Percentiles rank a stretch among this genome's conserved stretches.
These are phyloP conservation scores for Colletotrichum tabaci DNA, from an alignment of 2,329 filamentous ascomycete genomes.

Conservation along the genomic window DNA sequence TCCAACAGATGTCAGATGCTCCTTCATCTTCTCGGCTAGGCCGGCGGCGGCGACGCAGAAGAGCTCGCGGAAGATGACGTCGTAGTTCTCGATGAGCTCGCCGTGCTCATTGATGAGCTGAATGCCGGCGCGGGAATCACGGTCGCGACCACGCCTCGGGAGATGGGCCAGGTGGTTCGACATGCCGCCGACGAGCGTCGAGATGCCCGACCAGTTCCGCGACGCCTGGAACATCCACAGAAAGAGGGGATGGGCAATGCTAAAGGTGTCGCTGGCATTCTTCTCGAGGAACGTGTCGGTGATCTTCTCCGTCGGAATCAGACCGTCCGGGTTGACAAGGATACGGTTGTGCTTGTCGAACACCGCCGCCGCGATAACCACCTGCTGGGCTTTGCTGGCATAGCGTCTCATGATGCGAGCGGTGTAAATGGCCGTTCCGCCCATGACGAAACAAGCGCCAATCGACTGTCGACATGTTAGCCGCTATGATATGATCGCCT, in stretches of 20 bases:
- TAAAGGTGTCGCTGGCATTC: slow-evolving; percentile 79
- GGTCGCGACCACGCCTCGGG: slow-evolving; percentile 56
- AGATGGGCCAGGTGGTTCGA: slow-evolving; percentile 74
- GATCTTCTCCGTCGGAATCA: slow-evolving; percentile 81
- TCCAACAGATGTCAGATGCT: slow-evolving; percentile 75
- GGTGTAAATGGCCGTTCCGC: slow-evolving; percentile 68
- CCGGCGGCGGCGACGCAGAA: slow-evolving; percentile 85
- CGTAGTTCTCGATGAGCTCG: slow-evolving; percentile 77
- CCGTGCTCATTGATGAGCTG: slow-evolving; percentile 68
- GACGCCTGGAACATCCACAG: slow-evolving; percentile 90
- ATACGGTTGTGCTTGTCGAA: slow-evolving; percentile 78
- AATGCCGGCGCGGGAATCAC: slow-evolving; percentile 54
- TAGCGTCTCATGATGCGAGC: slow-evolving; percentile 67
- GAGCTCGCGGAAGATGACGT: slow-evolving; percentile 83
- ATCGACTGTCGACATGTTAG: slow-evolving; percentile 64
- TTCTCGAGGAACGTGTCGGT: slow-evolving; percentile 82
- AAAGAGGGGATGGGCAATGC: slow-evolving; percentile 83
- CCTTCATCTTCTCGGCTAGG: slow-evolving; percentile 78
- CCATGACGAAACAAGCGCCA: slow-evolving; percentile 72
- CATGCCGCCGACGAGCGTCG: slow-evolving; percentile 80
- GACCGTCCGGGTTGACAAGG: slow-evolving; percentile 78
- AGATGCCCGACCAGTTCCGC: slow-evolving; percentile 80
- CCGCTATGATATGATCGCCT: neutral
- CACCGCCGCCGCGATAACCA: slow-evolving; percentile 72
- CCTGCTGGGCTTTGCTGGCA: slow-evolving; percentile 73